A percentile compares a stretch with the other conserved stretches of the same genome.
These are phyloP conservation scores for Aspergillus sp. DNA, from an alignment of 2,329 filamentous ascomycete species.

Conservation along the genomic window DNA sequence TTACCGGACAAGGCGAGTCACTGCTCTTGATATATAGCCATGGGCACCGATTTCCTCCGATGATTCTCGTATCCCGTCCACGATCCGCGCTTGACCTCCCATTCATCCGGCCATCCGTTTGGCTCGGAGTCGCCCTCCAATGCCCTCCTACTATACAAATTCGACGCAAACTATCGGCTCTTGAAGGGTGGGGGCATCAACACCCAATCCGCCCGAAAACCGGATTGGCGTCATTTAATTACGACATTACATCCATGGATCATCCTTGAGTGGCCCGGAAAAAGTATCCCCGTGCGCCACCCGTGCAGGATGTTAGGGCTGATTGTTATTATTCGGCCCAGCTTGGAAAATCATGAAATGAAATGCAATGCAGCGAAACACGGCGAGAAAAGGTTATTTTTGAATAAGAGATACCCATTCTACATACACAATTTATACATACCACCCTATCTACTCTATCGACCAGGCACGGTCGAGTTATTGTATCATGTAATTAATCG, in stretches of 20 bases:
- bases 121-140: no score
- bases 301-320: neutral
- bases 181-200: neutral
- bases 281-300: neutral
- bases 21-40: neutral
- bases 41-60: neutral
- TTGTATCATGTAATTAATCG: neutral
- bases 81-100: neutral
- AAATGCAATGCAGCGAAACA: neutral
- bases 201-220: neutral
- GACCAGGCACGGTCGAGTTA: neutral
- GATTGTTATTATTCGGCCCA: neutral
- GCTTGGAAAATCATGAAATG: neutral
- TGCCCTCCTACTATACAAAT: neutral
- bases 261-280: neutral
- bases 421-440: neutral
- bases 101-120: no score
- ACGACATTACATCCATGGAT: neutral
- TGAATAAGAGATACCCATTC: slow-evolving; percentile 1
- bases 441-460: neutral
- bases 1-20: neutral
- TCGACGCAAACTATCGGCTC: neutral
- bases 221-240: neutral
- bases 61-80: neutral
- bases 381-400: neutral